These are phyloP conservation scores for Pharus latifolius DNA, from an alignment of 176 grass and related monocot genomes.

Conservation along the genomic window DNA sequence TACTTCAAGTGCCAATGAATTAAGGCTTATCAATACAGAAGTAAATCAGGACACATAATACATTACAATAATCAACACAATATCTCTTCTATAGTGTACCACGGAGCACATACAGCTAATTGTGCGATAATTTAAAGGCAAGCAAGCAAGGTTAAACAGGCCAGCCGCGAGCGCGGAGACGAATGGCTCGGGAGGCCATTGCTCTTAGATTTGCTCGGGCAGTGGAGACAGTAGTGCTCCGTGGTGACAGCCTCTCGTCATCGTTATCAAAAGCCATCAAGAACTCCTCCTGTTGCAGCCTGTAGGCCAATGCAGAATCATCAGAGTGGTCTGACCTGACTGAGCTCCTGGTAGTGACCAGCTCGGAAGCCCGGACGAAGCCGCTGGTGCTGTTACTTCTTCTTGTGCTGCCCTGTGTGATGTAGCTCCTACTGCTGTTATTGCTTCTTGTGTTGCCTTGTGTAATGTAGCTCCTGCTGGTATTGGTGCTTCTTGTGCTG, in stretches of 20 bases:
- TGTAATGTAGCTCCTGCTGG: conserved; percentile 19
- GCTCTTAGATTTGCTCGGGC: conserved; percentile 60
- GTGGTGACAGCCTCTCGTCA: conserved; percentile 19
- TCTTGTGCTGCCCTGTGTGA: not conserved
- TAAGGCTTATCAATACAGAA: not conserved
- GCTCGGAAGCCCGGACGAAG: conserved; percentile 35
- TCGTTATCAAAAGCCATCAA: conserved; percentile 43
- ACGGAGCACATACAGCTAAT: not conserved
- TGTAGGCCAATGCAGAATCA: conserved; percentile 64
- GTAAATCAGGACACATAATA: not conserved
- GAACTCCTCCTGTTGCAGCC: conserved; percentile 85
- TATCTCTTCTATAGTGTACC: not conserved
- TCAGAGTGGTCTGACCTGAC: conserved; percentile 33
- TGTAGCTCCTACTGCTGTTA: conserved; percentile 1
- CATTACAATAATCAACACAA: not conserved
- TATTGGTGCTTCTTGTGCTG: conserved; percentile 19
- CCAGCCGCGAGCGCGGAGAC: conserved; percentile 40
- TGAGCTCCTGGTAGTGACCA: conserved; percentile 1
- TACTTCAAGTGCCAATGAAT: not conserved
- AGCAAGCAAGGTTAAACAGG: conserved; percentile 22
- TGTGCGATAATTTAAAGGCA: not conserved
- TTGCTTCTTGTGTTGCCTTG: conserved; percentile 9
- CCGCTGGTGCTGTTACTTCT: conserved; percentile 5
- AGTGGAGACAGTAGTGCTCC: conserved; percentile 19
- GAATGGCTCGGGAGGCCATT: conserved; percentile 47